Evolutionary conservation across 73 alveolate species (phyloP).

Genomic region (Paramecium octaurelia): DNA sequence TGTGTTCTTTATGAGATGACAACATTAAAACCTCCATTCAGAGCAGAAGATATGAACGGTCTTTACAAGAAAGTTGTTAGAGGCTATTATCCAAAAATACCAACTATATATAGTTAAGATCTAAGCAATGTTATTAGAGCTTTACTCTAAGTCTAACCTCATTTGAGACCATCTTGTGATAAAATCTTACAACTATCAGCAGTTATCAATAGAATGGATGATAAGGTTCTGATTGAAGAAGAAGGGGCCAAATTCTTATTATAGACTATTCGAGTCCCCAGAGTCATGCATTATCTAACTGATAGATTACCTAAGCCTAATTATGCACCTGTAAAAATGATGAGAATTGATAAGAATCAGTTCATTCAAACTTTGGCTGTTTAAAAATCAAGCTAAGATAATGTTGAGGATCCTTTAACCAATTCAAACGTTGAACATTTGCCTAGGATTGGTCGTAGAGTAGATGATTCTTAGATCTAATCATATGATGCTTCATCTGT

Average conservation of each 20-base stretch:
- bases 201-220: slow-evolving; percentile 58
- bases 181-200: slow-evolving; percentile 52
- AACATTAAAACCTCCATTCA: slow-evolving; percentile 94
- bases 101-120: slow-evolving; percentile 74
- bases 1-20: slow-evolving; percentile 96
- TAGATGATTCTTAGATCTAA: slow-evolving; percentile 28
- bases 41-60: slow-evolving; percentile 95
- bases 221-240: slow-evolving; percentile 28
- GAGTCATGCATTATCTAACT: slow-evolving; percentile 80
- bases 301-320: slow-evolving; percentile 91
- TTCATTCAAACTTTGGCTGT: slow-evolving; percentile 60
- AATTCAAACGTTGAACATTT: neutral
- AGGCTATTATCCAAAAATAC: slow-evolving; percentile 81
- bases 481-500: slow-evolving; percentile 7
- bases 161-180: slow-evolving; percentile 55
- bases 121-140: slow-evolving; percentile 67
- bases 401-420: slow-evolving; percentile 12
- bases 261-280: slow-evolving; percentile 91
- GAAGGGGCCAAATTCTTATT: slow-evolving; percentile 62
- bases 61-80: slow-evolving; percentile 79
- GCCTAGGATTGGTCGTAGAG: slow-evolving; percentile 26
- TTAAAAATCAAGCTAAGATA: slow-evolving; percentile 27
- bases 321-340: slow-evolving; percentile 67
- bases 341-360: slow-evolving; percentile 41
- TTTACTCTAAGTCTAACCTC: slow-evolving; percentile 68